Base-by-base conservation (phyloP, 768 basidiomycete genomes). In the Agaricus sinodeliciosus region DNA sequence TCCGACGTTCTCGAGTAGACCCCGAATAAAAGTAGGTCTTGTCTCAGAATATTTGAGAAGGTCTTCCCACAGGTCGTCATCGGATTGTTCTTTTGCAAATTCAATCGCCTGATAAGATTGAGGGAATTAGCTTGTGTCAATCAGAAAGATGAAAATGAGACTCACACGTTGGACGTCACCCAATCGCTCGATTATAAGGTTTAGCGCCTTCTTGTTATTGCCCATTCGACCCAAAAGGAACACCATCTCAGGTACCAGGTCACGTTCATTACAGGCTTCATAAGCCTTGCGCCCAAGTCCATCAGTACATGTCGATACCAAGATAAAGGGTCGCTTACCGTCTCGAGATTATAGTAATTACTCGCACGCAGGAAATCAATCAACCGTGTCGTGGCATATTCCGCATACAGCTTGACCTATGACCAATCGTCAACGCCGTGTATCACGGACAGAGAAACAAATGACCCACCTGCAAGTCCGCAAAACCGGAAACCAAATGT, bases 51-150 rank as follows among this genome's bases (percentile, higher is more conserved):
- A 98, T 55, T 78, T 84, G 25, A 99, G 71, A 8, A 99, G 76
- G 64, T 98, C 95, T 61, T 98, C 95, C 96, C 95, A 99, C 0
- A 99, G 80, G 65, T 98, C 96, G 56, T 94, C 87, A 57, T 98
- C 96, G 48, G 85, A 87, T 66, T 97, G 95, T 65, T 97, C 94
- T 62, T 94, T 95, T 2, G 94, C 95, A 57, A 99, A 99, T 54
- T 97, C 95, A 61, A 99, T 98, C 3, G 95, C 93, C 91, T 93
- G 31, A 7, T 11, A 31, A 31, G 2, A 31, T 4, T 4, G 31
- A 31, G 41, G 0, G 43, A 18, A 4, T 37, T 15, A 36, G n/a
- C 27, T 19, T 9, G 4, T 26, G 27, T 47, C 18, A 50, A 39
- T 11, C 28, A 34, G 3, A 25, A 37, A 11, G 37, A 16, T 26